phyloP scores from a whole-genome alignment of 2,329 filamentous ascomycete species.

The Davidsoniella neocaledoniae region DNA sequence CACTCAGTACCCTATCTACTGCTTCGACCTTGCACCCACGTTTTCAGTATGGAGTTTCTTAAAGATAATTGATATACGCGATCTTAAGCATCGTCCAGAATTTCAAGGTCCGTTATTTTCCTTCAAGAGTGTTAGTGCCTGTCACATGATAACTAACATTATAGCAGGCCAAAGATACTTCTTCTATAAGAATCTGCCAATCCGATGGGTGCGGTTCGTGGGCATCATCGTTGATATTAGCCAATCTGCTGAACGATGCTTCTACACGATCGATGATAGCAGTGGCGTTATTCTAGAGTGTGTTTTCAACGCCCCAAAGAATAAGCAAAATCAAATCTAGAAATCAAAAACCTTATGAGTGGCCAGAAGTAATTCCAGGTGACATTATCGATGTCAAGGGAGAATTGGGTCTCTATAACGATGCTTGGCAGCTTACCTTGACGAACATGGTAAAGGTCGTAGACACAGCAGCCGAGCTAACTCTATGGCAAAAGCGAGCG shows the following conservation, averaged over 20 bases:
- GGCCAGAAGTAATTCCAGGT: constrained; percentile 20
- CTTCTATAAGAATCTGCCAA: constrained; percentile 58
- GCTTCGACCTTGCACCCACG: constrained; percentile 45
- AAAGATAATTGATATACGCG: constrained; percentile 31
- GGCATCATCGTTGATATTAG: constrained; percentile 46
- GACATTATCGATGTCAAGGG: constrained; percentile 42
- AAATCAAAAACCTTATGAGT: constrained; percentile 1
- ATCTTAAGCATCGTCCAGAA: constrained; percentile 29
- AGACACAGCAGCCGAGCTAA: constrained; percentile 39
- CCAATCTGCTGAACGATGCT: constrained; percentile 27
- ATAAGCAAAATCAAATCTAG: neutral
- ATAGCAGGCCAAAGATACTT: constrained; percentile 34
- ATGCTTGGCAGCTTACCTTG: constrained; percentile 34
- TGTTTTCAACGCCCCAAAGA: constrained; percentile 15
- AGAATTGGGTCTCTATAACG: constrained; percentile 28
- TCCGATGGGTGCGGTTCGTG: constrained; percentile 56
- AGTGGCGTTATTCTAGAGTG: constrained; percentile 43
- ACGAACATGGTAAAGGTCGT: constrained; percentile 30
- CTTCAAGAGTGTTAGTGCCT: neutral
- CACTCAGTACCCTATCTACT: constrained; percentile 41
- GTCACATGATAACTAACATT: neutral
- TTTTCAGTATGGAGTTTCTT: constrained; percentile 43
- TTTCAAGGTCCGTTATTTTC: constrained; percentile 30
- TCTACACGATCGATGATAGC: constrained; percentile 49
- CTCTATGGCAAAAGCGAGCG: constrained; percentile 39